Conservation (phyloP, 805 yeast genomes). For the Wickerhamomyces subpelliculosus region DNA sequence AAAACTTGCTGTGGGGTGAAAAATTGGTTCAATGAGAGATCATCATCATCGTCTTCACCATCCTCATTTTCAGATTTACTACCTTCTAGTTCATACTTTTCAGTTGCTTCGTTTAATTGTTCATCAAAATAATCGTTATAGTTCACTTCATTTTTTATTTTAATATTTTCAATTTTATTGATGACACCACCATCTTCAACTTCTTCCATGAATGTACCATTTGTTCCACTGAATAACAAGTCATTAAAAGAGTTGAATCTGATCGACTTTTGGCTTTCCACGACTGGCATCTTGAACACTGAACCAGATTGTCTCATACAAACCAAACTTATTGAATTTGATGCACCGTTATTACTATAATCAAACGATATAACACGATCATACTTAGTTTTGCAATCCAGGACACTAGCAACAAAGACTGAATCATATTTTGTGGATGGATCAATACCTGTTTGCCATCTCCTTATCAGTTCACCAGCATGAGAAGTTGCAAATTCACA, state of each 20-base stretch:
- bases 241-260: constrained; percentile 67
- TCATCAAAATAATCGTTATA: constrained; percentile 25
- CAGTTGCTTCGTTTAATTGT: constrained; percentile 19
- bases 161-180: constrained; percentile 14
- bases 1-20: constrained; percentile 39
- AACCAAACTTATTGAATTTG: constrained; percentile 57
- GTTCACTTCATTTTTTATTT: constrained; percentile 7
- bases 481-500: constrained; percentile 78
- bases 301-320: constrained; percentile 92
- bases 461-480: constrained; percentile 66
- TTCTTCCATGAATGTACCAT: constrained; percentile 37
- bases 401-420: constrained; percentile 67
- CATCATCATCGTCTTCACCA: constrained; percentile 18
- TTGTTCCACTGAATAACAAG: constrained; percentile 50
- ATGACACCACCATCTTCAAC: constrained; percentile 24
- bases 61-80: constrained; percentile 10
- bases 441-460: constrained; percentile 70
- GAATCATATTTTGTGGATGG: constrained; percentile 44
- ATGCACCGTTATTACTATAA: constrained; percentile 37
- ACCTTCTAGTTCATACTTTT: constrained; percentile 11
- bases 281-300: constrained; percentile 70
- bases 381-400: constrained; percentile 66
- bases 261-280: constrained; percentile 56
- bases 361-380: constrained; percentile 85
- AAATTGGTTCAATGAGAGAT: constrained; percentile 17